Evolutionary conservation across 106 monocot genomes (phyloP), one percentile per base, ranked within the genome.

Genomic region (Gastrodia elata): DNA sequence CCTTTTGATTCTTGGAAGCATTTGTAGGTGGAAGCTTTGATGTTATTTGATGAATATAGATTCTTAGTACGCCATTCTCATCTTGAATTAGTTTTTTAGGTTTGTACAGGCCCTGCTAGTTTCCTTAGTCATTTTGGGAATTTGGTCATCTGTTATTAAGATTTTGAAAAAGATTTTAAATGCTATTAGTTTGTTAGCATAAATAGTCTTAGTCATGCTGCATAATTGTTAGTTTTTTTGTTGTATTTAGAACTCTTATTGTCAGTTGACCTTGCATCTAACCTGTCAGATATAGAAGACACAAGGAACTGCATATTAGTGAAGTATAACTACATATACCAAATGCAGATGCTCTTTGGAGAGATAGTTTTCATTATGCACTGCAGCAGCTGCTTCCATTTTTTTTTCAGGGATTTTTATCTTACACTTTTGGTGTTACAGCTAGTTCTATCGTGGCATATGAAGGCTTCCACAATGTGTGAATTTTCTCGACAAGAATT

Each of bases 401-500:
- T 65, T 67, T 20, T n/a, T 37, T 38, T 27, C 16, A 65, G 18
- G 65, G 3, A 20, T 57, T 41, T 71, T n/a, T 38, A 2, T 76
- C 15, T 4, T 18, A 27, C 38, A 30, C 70, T 83, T n/a, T 79
- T 26, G n/a, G 78, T 43, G 24, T 43, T 16, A 57, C 85, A 96
- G 95, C 78, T 96, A 68, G 91, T 96, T 75, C 36, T 96, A 68
- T 96, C 95, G 32, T 96, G 95, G 95, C 92, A 96, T 55, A 96
- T 96, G 95, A 96, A 96, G 77, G 95, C 95, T 79, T 89, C 92
- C 33, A 96, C 92, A 8, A 96, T 96, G 95, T 96, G 95, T 88
- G 96, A 96, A 79, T 96, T 86, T 65, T 90, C 96, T 70, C 73
- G 76, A 49, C 86, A 96, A 65, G 96, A 96, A 71, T 96, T 96